Evolutionary conservation across 768 basidiomycete genomes (phyloP).

Genomic region (Pleurotus pulmonarius): DNA sequence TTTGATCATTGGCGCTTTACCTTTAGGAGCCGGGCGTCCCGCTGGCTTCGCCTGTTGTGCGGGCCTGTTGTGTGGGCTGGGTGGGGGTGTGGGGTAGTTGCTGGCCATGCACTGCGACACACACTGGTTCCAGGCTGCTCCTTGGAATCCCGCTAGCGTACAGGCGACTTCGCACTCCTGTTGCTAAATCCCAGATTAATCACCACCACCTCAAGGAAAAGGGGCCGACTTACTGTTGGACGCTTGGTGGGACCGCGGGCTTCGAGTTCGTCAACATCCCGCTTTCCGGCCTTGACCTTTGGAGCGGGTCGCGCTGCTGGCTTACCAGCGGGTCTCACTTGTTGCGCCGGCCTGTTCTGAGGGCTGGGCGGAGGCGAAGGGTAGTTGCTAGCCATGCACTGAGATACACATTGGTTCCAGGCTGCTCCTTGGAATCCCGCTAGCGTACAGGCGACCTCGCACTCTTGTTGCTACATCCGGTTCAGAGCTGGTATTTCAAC

Average conservation of each 20-base stretch:
- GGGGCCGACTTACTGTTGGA: too few species aligned
- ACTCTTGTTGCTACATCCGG: constrained; percentile 2
- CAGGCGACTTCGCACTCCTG: constrained; percentile 6
- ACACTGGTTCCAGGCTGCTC: not conserved
- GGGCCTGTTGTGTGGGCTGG: not conserved
- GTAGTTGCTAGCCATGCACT: constrained; percentile 2
- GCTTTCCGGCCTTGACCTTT: too few species aligned
- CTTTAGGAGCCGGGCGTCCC: not conserved
- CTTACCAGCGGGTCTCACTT: not conserved
- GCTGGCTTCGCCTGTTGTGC: too few species aligned
- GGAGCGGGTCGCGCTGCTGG: too few species aligned
- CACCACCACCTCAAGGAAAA: too few species aligned
- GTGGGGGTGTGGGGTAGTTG: constrained; percentile 1
- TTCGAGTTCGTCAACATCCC: too few species aligned
- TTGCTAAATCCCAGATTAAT: not conserved
- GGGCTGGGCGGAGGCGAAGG: not conserved
- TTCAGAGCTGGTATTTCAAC: not conserved
- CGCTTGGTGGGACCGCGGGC: too few species aligned
- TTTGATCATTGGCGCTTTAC: not conserved
- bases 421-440: not conserved
- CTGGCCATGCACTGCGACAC: not conserved
- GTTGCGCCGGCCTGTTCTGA: not conserved
- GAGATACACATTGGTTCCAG: not conserved
- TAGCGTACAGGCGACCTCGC: constrained; percentile 1
- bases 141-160: not conserved